Evolutionary conservation across 2,329 filamentous ascomycete species (phyloP).

Genomic region (Pseudogymnoascus sp.): DNA sequence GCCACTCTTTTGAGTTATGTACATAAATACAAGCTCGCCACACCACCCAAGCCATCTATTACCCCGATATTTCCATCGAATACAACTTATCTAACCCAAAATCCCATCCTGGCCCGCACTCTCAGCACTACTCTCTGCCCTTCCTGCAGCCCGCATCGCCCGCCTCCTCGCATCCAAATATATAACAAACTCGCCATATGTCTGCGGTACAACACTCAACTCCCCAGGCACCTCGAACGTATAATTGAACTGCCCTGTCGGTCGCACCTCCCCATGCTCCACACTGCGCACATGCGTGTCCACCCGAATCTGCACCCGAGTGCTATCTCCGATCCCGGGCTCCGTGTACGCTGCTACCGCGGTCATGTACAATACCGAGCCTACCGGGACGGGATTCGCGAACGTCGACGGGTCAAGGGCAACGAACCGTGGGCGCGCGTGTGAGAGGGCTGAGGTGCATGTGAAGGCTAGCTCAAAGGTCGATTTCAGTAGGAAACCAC

Average conservation of each 20-base stretch:
- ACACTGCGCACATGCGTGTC: constrained; percentile 61
- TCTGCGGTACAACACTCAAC: constrained; percentile 53
- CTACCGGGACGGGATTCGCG: constrained; percentile 63
- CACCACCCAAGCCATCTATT: neutral
- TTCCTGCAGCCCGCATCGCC: constrained; percentile 14
- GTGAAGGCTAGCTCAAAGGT: constrained; percentile 68
- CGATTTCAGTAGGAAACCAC: constrained; percentile 61
- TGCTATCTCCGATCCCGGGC: constrained; percentile 27
- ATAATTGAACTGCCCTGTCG: constrained; percentile 65
- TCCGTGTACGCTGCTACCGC: constrained; percentile 62
- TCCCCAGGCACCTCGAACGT: constrained; percentile 59
- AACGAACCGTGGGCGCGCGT: constrained; percentile 58
- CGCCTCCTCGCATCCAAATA: constrained; percentile 32
- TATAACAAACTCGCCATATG: constrained; percentile 31
- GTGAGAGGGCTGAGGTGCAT: constrained; percentile 59
- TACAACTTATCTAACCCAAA: neutral
- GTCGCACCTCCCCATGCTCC: constrained; percentile 58
- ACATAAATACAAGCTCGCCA: neutral
- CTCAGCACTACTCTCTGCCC: constrained; percentile 9
- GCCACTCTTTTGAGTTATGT: neutral
- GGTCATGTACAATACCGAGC: constrained; percentile 60
- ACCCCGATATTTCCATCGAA: neutral
- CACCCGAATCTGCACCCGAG: constrained; percentile 58
- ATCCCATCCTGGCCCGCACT: neutral
- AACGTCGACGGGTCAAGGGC: constrained; percentile 63